phyloP scores from a whole-genome alignment of 2,329 filamentous ascomycete species.

The Daldinia eschscholtzii region DNA sequence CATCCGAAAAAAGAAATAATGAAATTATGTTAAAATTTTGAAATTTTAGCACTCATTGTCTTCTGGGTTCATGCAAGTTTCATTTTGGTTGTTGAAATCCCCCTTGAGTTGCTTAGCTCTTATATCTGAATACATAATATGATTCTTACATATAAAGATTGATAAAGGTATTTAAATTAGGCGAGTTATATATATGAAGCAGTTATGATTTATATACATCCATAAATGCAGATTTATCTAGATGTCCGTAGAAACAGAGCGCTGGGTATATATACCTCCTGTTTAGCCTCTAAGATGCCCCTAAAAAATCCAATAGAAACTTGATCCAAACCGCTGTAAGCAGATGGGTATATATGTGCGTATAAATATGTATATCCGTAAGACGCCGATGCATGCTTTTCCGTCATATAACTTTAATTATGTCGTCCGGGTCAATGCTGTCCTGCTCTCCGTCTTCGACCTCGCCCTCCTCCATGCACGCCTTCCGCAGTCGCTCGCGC shows the following conservation, averaged over 20 bases:
- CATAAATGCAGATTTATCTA: not conserved
- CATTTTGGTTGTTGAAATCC: not conserved
- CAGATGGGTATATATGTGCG: slow-evolving; percentile 25
- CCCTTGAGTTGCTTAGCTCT: not conserved
- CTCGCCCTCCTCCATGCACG: slow-evolving; percentile 43
- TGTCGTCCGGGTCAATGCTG: slow-evolving; percentile 32
- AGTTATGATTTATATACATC: not conserved
- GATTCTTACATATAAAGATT: not conserved
- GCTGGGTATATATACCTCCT: slow-evolving; percentile 27
- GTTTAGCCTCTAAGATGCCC: slow-evolving; percentile 21
- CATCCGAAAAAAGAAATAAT: not conserved
- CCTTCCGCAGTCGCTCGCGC: slow-evolving; percentile 56
- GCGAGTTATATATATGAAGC: not conserved
- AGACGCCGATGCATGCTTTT: slow-evolving; percentile 34
- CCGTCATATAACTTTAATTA: slow-evolving; percentile 31
- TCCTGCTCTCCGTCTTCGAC: slow-evolving; percentile 33
- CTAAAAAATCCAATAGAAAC: slow-evolving; percentile 17
- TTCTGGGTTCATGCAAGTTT: not conserved
- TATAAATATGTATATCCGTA: slow-evolving; percentile 12
- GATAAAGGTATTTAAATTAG: not conserved
- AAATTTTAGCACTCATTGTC: not conserved
- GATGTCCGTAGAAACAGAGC: not conserved
- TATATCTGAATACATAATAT: not conserved
- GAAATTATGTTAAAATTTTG: not conserved
- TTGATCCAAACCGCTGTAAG: slow-evolving; percentile 14